Conservation (phyloP, 805 yeast genomes). For the Yamadazyma kitorensis region DNA sequence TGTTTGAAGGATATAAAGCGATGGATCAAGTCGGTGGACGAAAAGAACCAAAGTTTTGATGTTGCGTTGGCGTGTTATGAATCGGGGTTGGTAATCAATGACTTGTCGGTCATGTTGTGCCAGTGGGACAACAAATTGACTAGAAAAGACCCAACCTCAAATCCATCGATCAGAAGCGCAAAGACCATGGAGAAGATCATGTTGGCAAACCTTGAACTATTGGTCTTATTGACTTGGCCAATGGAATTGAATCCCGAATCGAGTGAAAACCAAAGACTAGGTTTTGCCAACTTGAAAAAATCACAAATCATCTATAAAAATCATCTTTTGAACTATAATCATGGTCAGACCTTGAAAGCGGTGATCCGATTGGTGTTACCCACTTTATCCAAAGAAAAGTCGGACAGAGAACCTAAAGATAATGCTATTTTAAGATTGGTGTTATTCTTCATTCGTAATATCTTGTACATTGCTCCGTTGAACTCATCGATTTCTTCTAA, state of each 20-base stretch:
- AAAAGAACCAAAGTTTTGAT: conserved; percentile 61
- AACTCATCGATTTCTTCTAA: conserved; percentile 48
- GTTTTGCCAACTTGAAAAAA: conserved; percentile 59
- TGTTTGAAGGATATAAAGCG: conserved; percentile 84
- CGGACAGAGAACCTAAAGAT: conserved; percentile 67
- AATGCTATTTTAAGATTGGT: conserved; percentile 70
- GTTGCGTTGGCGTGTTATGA: conserved; percentile 89
- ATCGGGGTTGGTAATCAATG: conserved; percentile 68
- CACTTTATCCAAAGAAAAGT: conserved; percentile 47
- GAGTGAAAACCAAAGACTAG: conserved; percentile 52
- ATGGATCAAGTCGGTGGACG: conserved; percentile 87
- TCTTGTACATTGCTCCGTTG: conserved; percentile 75
- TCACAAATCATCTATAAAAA: conserved; percentile 73
- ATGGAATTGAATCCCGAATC: conserved; percentile 59
- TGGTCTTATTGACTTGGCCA: conserved; percentile 89
- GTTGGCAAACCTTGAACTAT: conserved; percentile 68
- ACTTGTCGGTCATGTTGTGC: conserved; percentile 68
- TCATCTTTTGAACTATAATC: conserved; percentile 52
- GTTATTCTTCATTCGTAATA: conserved; percentile 70
- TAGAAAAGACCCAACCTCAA: conserved; percentile 20
- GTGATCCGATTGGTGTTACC: conserved; percentile 67
- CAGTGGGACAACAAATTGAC: conserved; percentile 59
- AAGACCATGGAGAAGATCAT: conserved; percentile 58
- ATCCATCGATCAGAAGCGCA: conserved; percentile 17
- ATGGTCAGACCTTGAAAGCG: conserved; percentile 66